These are phyloP conservation scores for Litchi chinensis DNA, from an alignment of 345 rosid species.

Conservation along the genomic window DNA sequence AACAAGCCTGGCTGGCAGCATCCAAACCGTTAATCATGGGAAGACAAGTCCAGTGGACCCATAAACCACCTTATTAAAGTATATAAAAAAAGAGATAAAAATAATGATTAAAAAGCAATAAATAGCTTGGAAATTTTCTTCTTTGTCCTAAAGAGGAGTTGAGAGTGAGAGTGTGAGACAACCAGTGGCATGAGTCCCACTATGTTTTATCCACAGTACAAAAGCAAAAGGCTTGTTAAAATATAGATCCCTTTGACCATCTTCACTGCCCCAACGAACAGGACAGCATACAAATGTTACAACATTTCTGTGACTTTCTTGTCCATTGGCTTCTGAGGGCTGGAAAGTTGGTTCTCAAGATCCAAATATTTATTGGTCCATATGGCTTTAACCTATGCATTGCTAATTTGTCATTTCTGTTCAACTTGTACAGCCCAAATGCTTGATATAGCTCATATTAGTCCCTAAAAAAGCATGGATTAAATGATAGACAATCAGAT, in stretches of 20 bases:
- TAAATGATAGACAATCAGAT: too few relatives aligned
- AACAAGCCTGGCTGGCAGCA: neutral
- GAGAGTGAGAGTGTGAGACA: neutral
- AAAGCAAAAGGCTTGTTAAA: conserved; percentile 4
- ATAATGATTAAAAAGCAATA: neutral
- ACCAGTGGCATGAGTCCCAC: neutral
- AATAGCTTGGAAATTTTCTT: conserved; percentile 4
- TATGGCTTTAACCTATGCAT: too few relatives aligned
- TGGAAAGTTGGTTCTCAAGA: too few relatives aligned
- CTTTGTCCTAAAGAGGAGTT: conserved; percentile 5
- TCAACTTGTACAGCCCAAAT: too few relatives aligned
- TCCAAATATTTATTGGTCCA: too few relatives aligned
- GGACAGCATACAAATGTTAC: neutral
- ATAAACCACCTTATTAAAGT: conserved; percentile 7
- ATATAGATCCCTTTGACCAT: neutral
- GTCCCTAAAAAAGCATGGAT: too few relatives aligned
- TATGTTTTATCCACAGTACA: neutral
- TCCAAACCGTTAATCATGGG: neutral
- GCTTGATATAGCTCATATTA: too few relatives aligned
- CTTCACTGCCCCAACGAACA: neutral
- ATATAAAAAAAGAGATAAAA: neutral
- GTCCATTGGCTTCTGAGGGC: too few relatives aligned
- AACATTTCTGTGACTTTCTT: too few relatives aligned
- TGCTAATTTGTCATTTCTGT: too few relatives aligned
- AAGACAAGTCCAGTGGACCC: neutral